Conservation (phyloP, 352 stramenopile genomes). For the Phytophthora parvispora region DNA sequence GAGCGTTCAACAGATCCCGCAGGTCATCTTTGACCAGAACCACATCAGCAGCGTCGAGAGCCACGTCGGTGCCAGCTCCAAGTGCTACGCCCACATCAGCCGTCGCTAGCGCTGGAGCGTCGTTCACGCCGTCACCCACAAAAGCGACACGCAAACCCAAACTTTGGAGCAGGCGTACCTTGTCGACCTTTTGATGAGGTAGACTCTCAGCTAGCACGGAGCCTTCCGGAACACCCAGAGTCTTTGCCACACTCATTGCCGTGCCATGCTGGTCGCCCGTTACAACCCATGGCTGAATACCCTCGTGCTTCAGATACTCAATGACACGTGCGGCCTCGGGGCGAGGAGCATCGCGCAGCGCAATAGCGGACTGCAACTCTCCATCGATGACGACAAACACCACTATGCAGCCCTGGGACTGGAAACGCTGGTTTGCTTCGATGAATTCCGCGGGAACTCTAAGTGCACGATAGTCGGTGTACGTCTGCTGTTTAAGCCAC, state of each 20-base stretch:
- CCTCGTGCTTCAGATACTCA: conserved; percentile 56
- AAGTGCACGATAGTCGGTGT: conserved; percentile 26
- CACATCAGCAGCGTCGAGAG: conserved; percentile 76
- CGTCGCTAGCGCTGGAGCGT: conserved; percentile 74
- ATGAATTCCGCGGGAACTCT: conserved; percentile 52
- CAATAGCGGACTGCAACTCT: conserved; percentile 62
- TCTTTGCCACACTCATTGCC: conserved; percentile 56
- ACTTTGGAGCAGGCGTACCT: conserved; percentile 73
- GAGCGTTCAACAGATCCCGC: conserved; percentile 70
- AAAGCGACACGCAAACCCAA: conserved; percentile 82
- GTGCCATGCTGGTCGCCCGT: conserved; percentile 80
- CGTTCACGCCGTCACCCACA: conserved; percentile 81
- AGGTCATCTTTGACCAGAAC: conserved; percentile 83
- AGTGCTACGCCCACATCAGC: conserved; percentile 76
- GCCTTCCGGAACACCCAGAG: conserved; percentile 62
- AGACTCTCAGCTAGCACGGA: conserved; percentile 72
- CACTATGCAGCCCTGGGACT: conserved; percentile 65
- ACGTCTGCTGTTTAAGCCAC: conserved; percentile 69
- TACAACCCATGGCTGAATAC: conserved; percentile 82
- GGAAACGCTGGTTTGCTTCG: conserved; percentile 53
- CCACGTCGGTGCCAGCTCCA: conserved; percentile 75
- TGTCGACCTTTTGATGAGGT: conserved; percentile 84
- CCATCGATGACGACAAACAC: conserved; percentile 69
- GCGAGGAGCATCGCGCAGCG: conserved; percentile 59
- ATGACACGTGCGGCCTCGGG: conserved; percentile 65